phyloP scores from a whole-genome alignment of 2,329 filamentous ascomycete species.

The Emmonsiellopsis sp. region DNA sequence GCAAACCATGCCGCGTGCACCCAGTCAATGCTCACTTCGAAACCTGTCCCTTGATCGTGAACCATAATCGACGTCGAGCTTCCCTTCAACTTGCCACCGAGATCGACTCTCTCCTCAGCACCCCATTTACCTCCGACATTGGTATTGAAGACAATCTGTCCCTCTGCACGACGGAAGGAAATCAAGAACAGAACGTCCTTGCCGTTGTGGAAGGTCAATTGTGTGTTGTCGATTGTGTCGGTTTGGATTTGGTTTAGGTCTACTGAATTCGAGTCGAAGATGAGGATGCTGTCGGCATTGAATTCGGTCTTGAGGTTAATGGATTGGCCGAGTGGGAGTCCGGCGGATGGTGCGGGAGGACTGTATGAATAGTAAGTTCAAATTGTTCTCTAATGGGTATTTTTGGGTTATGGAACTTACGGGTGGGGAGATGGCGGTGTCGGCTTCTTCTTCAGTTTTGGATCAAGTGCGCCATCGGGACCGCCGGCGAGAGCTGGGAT shows the following conservation, averaged over 20 bases:
- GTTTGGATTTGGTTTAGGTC: not conserved
- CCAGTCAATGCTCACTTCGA: not conserved
- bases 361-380: not conserved
- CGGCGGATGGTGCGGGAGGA: not conserved
- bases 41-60: constrained; percentile 1
- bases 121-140: not conserved
- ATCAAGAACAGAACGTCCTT: not conserved
- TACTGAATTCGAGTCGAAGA: not conserved
- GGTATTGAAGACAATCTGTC: constrained; percentile 1
- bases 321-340: not conserved
- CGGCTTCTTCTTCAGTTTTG: constrained; percentile 1
- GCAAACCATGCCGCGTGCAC: not conserved
- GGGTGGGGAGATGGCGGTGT: not conserved
- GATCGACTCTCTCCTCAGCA: not conserved
- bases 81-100: not conserved
- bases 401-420: not conserved
- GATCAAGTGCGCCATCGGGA: constrained; percentile 1
- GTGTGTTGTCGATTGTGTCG: constrained; percentile 1
- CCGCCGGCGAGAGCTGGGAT: constrained; percentile 1
- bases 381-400: not conserved
- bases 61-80: not conserved
- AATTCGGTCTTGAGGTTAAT: not conserved
- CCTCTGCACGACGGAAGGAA: not conserved
- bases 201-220: not conserved
- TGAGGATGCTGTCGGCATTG: not conserved